Evolutionary conservation across 371 early-diverging fungal species (phyloP), one percentile per base, ranked within the genome.

Genomic region (Mortierella sp.): DNA sequence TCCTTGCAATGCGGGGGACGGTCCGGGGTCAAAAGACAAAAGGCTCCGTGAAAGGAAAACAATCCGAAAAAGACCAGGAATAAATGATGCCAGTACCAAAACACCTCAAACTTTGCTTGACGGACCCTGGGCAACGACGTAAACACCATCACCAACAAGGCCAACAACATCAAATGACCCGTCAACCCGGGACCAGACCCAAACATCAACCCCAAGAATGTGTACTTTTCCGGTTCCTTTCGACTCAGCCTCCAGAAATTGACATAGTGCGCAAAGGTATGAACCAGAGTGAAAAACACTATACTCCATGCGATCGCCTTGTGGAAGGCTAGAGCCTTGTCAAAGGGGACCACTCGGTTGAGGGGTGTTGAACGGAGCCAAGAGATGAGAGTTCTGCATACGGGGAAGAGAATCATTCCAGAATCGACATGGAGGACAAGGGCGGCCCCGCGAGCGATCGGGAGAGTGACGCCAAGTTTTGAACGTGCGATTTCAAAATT

Each of bases 31-130:
- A 97, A 91, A 80, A 97, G 90, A 88, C 97, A 97, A 87, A 95
- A 96, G 6, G 94, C 91, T 13, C 97, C 97, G 84, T 97, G 97
- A 80, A 96, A 90, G 1, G 96, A 90, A 42, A 93, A 92, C 52
- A 92, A 91, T 26, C 90, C 95, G 88, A 97, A 96, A 88, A 95
- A 96, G 73, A 96, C 88, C 63, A 95, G 84, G 82, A 96, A 97
- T 34, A 97, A 88, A 84, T 97, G 97, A 84, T 97, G 97, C 72
- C 94, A 91, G 84, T 95, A 96, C 95, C 95, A 97, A 88, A 97
- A 97, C 72, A 92, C 73, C 82, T 97, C 96, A 84, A 95, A 97
- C 84, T 94, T 88, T 82, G 89, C 90, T 24, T 89, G 75, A 7
- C 95, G 89, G 34, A 95, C 90, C 28, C 87, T 89, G n/a, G 92